phyloP scores from a whole-genome alignment of 2,329 filamentous ascomycete species.

The Ophiostoma sp. region DNA sequence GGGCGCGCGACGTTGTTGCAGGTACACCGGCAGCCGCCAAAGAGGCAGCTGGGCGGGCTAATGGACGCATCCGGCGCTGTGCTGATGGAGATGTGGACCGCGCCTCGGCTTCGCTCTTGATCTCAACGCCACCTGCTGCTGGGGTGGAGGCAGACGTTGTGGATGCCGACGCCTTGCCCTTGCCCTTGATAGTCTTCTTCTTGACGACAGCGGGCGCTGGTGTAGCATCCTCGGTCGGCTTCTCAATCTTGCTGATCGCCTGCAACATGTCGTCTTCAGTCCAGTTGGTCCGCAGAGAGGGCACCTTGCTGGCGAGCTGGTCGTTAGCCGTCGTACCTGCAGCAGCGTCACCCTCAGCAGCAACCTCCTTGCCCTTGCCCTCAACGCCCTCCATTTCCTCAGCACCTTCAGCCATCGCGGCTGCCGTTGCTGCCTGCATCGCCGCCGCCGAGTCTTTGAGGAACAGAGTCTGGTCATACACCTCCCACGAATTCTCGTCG shows the following conservation, averaged over 20 bases:
- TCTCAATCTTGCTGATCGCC: conserved; percentile 47
- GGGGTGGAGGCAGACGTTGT: not conserved
- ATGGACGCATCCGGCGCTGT: conserved; percentile 16
- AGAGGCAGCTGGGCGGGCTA: conserved; percentile 33
- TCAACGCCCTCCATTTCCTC: conserved; percentile 26
- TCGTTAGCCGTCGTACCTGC: conserved; percentile 24
- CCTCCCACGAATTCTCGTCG: conserved; percentile 70
- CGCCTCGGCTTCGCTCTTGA: conserved; percentile 23
- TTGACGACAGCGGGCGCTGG: not conserved
- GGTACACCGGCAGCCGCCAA: not conserved
- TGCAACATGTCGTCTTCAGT: conserved; percentile 47
- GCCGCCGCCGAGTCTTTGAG: conserved; percentile 38
- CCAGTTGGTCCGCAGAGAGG: conserved; percentile 45
- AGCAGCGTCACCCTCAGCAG: conserved; percentile 24
- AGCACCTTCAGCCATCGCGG: conserved; percentile 31
- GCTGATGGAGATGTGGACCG: not conserved
- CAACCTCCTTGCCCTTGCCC: conserved; percentile 34
- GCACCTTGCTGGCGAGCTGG: conserved; percentile 42
- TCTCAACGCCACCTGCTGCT: not conserved
- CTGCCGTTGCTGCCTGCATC: conserved; percentile 12
- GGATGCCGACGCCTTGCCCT: not conserved
- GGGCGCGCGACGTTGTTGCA: conserved; percentile 1
- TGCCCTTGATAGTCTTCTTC: not conserved
- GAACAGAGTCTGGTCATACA: conserved; percentile 73
- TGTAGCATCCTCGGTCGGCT: not conserved